Percentiles rank a stretch among this genome's conserved stretches.
Conservation (phyloP, 352 stramenopile species). For the Phytophthora ohioensis region DNA sequence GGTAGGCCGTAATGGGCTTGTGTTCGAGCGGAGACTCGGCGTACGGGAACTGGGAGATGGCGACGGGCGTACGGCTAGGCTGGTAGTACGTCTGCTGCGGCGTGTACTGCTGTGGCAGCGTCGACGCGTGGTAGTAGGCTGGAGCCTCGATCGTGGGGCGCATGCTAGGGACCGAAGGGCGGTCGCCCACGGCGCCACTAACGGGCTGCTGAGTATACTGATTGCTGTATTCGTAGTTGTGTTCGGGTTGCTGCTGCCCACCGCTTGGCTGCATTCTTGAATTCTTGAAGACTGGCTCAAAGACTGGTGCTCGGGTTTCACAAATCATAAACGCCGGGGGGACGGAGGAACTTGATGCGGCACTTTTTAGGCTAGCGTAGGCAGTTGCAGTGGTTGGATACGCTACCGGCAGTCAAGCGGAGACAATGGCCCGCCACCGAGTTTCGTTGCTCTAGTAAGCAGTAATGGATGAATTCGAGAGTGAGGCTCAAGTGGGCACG, state of each 20-base stretch:
- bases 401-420: conserved; percentile 1
- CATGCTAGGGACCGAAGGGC: conserved; percentile 28
- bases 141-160: conserved; percentile 36
- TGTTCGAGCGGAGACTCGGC: conserved; percentile 43
- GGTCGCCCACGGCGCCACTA: conserved; percentile 12
- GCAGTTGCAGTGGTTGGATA: background rate
- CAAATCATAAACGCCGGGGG: conserved; percentile 42
- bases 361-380: conserved; percentile 1
- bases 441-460: conserved; percentile 11
- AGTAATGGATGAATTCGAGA: conserved; percentile 51
- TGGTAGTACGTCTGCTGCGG: conserved; percentile 45
- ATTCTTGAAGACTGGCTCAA: conserved; percentile 51
- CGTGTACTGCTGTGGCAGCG: conserved; percentile 32
- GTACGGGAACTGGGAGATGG: conserved; percentile 45
- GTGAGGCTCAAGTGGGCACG: conserved; percentile 43
- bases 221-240: conserved; percentile 37
- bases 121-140: conserved; percentile 36
- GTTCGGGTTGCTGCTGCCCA: conserved; percentile 35
- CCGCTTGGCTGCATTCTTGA: conserved; percentile 45
- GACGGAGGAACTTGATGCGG: conserved; percentile 4
- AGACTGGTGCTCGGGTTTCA: conserved; percentile 38
- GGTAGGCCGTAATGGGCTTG: conserved; percentile 39
- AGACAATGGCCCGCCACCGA: background rate
- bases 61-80: conserved; percentile 38
- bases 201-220: conserved; percentile 33